phyloP scores from a whole-genome alignment of 2,329 filamentous ascomycete genomes.

The Nothophaeocryptopus gaeumannii region DNA sequence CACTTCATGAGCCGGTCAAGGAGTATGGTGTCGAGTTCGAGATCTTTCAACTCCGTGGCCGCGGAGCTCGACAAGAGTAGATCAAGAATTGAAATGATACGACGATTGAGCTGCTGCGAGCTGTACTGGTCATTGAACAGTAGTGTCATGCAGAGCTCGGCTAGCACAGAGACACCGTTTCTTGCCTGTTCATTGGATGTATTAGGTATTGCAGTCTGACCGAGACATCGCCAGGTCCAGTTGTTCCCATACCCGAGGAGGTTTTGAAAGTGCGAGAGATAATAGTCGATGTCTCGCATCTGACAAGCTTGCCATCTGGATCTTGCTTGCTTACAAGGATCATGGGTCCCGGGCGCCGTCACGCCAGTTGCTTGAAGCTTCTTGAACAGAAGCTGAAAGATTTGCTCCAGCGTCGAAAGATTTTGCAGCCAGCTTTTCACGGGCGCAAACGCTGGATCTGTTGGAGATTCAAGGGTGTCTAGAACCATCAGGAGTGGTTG shows the following conservation, averaged over 20 bases:
- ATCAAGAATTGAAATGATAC: slow-evolving; percentile 23
- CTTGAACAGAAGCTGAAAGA: slow-evolving; percentile 38
- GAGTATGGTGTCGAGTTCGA: slow-evolving; percentile 28
- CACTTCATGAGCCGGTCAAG: slow-evolving; percentile 25
- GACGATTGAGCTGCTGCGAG: slow-evolving; percentile 16
- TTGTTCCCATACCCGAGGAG: slow-evolving; percentile 60
- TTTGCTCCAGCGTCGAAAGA: slow-evolving; percentile 51
- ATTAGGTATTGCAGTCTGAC: slow-evolving; percentile 35
- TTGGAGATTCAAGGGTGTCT: slow-evolving; percentile 71
- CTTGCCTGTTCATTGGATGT: not conserved
- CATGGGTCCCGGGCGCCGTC: not conserved
- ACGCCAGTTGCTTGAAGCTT: slow-evolving; percentile 5
- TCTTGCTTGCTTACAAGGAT: slow-evolving; percentile 2
- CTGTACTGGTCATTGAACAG: slow-evolving; percentile 19
- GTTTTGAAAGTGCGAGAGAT: slow-evolving; percentile 59
- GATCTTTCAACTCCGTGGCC: slow-evolving; percentile 16
- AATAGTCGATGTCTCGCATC: slow-evolving; percentile 66
- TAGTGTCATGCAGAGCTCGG: slow-evolving; percentile 22
- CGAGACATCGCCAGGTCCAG: slow-evolving; percentile 53
- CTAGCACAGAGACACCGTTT: slow-evolving; percentile 24
- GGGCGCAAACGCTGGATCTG: slow-evolving; percentile 71
- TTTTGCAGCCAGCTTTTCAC: slow-evolving; percentile 77
- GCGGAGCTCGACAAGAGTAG: slow-evolving; percentile 22
- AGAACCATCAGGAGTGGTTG: slow-evolving; percentile 78
- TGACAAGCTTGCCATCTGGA: slow-evolving; percentile 12